Base-by-base conservation (phyloP, 1,284 basidiomycete species). In the Pisolithus thermaeus region DNA sequence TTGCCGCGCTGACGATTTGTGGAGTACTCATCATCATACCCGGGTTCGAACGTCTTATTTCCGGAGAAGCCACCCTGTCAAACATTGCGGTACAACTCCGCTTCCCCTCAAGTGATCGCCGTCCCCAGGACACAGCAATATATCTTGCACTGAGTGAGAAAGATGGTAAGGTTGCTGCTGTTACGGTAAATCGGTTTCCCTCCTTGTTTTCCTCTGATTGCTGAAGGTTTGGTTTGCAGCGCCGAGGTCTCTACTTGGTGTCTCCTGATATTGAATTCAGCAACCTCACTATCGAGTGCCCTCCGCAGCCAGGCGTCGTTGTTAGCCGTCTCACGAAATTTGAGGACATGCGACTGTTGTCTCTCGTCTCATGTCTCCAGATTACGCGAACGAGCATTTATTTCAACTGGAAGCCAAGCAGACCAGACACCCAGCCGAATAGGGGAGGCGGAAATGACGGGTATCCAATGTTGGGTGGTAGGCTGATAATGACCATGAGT, bases 281-380 rank as follows among this genome's bases (percentile, higher is more conserved):
- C 54, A 52, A 52, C 8, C 56, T 57, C 32, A 52, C 52, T 12
- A 43, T 59, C 5, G 61, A 57, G 30, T 51, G 40, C 28, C 60
- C 57, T 37, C 44, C 57, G 35, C 53, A 56, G 53, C 58, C 63
- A 22, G 55, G 52, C 36, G 51, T 77, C 7, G 59, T 60, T 5
- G 61, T 74, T 44, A 62, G 64, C 47, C 65, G 66, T 3, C 54
- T 77, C 22, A 65, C 69, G n/a, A 65, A 64, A 51, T 75, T 79
- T 51, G 69, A 72, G 28, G 58, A 70, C 42, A 61, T 61, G 0
- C 50, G 58, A 5, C 56, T 61, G 45, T 66, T 81, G 30, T 55
- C 52, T 20, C 58, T 59, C 35, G 61, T 83, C n/a, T 71, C 72
- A 35, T 85, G 82, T 58, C 67, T 84, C 36, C 82, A 84, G 61